Base-by-base conservation (phyloP, 140 eudicot genomes). In the Ambrosia hybrid region DNA sequence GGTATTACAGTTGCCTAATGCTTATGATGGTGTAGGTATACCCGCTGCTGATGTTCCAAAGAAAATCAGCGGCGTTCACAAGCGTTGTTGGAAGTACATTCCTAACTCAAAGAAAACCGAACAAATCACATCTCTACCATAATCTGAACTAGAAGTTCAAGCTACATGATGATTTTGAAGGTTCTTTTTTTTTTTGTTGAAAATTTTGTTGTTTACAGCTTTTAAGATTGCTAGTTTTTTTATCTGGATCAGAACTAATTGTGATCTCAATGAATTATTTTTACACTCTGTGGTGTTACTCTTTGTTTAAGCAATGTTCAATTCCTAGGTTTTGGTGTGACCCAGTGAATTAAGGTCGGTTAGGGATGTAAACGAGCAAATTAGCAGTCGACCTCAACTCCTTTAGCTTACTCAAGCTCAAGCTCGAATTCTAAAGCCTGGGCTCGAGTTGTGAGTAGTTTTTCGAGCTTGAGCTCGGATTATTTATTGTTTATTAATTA, bases 21-120 rank as follows among this genome's bases (percentile, higher is more conserved):
- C 46, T 77, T 34, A 70, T 69, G 45, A 1, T 76, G 71, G 57
- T 78, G 85, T 79, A 89, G 93, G 96, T 73, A 39, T 72, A 41
- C 84, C 83, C 8, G 81, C 87, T 78, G 94, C 88, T 58, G 91
- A 86, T 68, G 89, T 90, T 58, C 89, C 97, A 2, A 93, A 88
- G 89, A 93, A 93, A 82, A 93, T 90, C 53, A 93, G 99, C 3
- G 99, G 99, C 26, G 99, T 93, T 57, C 99, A 93, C 82, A 93
- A 93, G 81, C 91, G 97, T 30, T 93, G 99, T 72, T 93, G 99
- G 97, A 90, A 70, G 68, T 93, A 86, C 78, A 77, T 93, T 66
- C 82, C 82, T 13, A 72, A 83, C 84, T 81, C 75, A 2, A 73
- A 34, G 37, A 86, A 75, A 79, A 33, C 74, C 3, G 87, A 74